A percentile compares a stretch with the other conserved stretches of the same genome.
Conservation (phyloP, 2,329 filamentous ascomycete genomes). For the Neoarthrinium moseri region DNA sequence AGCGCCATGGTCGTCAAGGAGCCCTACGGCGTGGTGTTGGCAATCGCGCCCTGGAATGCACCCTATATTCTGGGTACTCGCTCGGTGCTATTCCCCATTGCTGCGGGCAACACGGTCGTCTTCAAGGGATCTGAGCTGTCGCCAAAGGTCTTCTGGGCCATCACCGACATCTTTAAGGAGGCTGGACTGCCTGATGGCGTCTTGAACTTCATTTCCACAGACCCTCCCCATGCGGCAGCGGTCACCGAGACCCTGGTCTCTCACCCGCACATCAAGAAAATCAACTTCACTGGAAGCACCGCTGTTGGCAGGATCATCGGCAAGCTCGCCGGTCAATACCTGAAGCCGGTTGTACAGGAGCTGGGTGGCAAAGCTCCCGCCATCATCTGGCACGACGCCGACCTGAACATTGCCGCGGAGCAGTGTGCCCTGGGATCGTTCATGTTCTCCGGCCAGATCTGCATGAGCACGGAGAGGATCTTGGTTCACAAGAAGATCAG, state of each 20-base stretch:
- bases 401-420: slow-evolving; percentile 60
- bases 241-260: slow-evolving; percentile 63
- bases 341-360: slow-evolving; percentile 69
- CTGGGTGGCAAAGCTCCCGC: slow-evolving; percentile 69
- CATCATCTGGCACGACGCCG: slow-evolving; percentile 66
- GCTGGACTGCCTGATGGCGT: slow-evolving; percentile 66
- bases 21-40: slow-evolving; percentile 64
- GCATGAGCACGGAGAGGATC: slow-evolving; percentile 69
- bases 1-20: slow-evolving; percentile 63
- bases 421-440: slow-evolving; percentile 60
- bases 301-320: slow-evolving; percentile 64
- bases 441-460: slow-evolving; percentile 64
- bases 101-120: slow-evolving; percentile 64
- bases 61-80: slow-evolving; percentile 40
- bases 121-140: slow-evolving; percentile 62
- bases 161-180: slow-evolving; percentile 56
- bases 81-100: slow-evolving; percentile 55
- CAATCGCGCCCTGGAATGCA: slow-evolving; percentile 65
- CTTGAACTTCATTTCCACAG: slow-evolving; percentile 62
- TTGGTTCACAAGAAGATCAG: slow-evolving; percentile 57
- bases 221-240: slow-evolving; percentile 52
- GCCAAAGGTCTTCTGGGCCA: slow-evolving; percentile 55
- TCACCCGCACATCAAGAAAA: slow-evolving; percentile 59
- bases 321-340: slow-evolving; percentile 57
- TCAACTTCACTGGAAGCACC: slow-evolving; percentile 72